Evolutionary conservation across 805 yeast species (phyloP).

Genomic region (Saccharomycopsis javanensis): DNA sequence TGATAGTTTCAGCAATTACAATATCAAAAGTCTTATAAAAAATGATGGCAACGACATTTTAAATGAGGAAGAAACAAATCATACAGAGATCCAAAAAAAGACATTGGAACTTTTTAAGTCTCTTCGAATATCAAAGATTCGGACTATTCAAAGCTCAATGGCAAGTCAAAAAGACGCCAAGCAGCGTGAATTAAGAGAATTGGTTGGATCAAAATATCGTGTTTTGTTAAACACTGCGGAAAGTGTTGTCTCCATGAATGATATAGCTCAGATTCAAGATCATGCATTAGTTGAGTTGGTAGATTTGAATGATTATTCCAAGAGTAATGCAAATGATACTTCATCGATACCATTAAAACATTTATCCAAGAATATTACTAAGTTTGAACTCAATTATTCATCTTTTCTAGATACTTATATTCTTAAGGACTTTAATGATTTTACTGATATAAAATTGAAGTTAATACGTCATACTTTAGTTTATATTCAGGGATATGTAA

Average conservation of each 20-base stretch:
- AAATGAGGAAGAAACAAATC: background rate
- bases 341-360: background rate
- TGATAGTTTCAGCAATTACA: background rate
- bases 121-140: background rate
- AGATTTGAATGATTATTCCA: constrained; percentile 7
- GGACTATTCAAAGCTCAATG: constrained; percentile 2
- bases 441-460: background rate
- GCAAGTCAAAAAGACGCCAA: background rate
- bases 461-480: background rate
- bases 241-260: constrained; percentile 16
- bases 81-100: background rate
- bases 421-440: background rate
- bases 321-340: background rate
- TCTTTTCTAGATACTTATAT: background rate
- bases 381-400: background rate
- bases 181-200: background rate
- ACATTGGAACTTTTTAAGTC: background rate
- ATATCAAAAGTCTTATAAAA: background rate
- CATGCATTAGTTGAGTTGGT: constrained; percentile 3
- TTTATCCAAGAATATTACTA: background rate
- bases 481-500: background rate
- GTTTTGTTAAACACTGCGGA: constrained; percentile 17
- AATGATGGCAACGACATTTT: background rate
- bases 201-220: constrained; percentile 17
- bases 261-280: constrained; percentile 14